Base-by-base conservation (phyloP, 2,329 filamentous ascomycete genomes). In the Colletotrichum noveboracense region DNA sequence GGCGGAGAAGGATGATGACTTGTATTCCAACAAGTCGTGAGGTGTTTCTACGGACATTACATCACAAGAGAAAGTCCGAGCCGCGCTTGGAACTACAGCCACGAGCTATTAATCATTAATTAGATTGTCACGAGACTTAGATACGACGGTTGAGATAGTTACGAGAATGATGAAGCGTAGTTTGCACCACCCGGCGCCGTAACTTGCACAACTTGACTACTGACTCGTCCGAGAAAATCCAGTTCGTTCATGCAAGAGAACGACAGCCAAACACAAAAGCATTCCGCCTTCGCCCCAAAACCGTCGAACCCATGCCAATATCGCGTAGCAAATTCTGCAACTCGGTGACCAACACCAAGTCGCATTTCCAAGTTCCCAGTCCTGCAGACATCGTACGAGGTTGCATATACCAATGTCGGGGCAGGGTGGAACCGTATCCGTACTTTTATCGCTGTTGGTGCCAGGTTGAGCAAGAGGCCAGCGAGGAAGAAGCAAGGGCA, bases 1-100 rank as follows among this genome's bases (percentile, higher is more conserved):
- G 3, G 78, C 82, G 5, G 84, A 85, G 76, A 82, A 83, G 70
- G 80, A 81, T 24, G 78, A 81, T 5, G 48, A 60, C 9, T 58
- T 70, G 14, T 69, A 58, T 18, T 60, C 52, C 78, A 34, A 24
- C 61, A 65, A 14, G n/a, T 32, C 34, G 30, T 65, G 28, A 61
- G 28, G 43, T 3, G 18, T 43, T 43, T 43, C 8, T 5, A 43
- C 6, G 38, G 3, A n/a, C 1, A 43, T 48, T 48, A 13, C 43
- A 21, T 1, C n/a, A 13, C 43, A 21, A 13, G 28, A 28, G 7
- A 28, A 7, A 48, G 7, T 21, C 43, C 43, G n/a, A 21, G 43
- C 43, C 6, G 10, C 43, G 43, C 43, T 52, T 52, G 10, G n/a
- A 52, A 13, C n/a, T 1, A 52, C 3, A 1, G 43, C n/a, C 43